Evolutionary conservation across 495 filamentous ascomycete species (phyloP).

Genomic region (Annulohypoxylon stygium): DNA sequence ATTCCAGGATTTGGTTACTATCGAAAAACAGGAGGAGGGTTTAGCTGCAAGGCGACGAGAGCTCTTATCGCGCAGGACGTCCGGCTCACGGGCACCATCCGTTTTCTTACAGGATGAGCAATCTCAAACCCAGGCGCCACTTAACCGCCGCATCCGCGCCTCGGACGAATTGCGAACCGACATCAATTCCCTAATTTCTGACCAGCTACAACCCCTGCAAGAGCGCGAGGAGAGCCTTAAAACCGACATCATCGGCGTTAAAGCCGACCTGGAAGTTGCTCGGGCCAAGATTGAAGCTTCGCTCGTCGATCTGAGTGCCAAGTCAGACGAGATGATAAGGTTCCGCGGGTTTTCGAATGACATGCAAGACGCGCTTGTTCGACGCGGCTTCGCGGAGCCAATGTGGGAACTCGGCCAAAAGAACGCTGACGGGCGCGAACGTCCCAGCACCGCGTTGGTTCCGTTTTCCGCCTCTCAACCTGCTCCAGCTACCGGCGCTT

Average conservation of each 20-base stretch:
- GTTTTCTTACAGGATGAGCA: neutral
- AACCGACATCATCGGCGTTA: neutral
- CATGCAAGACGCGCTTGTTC: constrained; percentile 3
- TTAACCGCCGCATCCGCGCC: neutral
- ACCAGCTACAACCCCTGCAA: neutral
- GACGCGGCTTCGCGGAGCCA: constrained; percentile 8
- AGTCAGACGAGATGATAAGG: constrained; percentile 10
- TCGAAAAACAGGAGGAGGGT: constrained; percentile 5
- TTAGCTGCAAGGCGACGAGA: constrained; percentile 4
- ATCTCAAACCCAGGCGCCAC: neutral
- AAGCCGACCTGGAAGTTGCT: neutral
- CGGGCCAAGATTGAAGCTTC: constrained; percentile 1
- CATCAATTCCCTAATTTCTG: constrained; percentile 2
- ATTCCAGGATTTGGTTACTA: neutral
- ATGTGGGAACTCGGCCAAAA: constrained; percentile 12
- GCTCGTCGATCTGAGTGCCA: neutral
- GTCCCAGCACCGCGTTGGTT: neutral
- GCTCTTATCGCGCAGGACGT: neutral
- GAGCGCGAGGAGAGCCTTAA: neutral
- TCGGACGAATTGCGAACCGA: constrained; percentile 4
- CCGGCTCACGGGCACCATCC: neutral
- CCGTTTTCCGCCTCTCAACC: neutral
- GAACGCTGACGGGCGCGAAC: constrained; percentile 1
- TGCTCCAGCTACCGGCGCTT: neutral
- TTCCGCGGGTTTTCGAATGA: constrained; percentile 6